These are phyloP conservation scores for Chrysosporium queenslandicum DNA, from an alignment of 2,329 filamentous ascomycete species.

Conservation along the genomic window DNA sequence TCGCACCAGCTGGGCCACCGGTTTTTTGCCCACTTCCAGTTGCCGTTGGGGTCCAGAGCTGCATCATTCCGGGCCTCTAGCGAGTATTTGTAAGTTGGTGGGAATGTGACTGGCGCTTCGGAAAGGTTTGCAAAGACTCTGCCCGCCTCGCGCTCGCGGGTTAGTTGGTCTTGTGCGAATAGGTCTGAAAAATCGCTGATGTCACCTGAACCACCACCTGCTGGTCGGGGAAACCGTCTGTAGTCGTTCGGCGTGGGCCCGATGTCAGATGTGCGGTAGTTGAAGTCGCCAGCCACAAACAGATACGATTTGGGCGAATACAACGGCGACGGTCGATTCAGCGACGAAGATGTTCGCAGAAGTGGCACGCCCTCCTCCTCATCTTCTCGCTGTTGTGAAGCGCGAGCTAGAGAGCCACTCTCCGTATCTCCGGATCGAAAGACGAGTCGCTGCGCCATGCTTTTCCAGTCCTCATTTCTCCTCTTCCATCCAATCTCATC, in stretches of 20 bases:
- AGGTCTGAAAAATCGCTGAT: conserved; percentile 58
- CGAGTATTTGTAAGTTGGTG: conserved; percentile 88
- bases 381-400: conserved; percentile 10
- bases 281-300: conserved; percentile 84
- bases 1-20: conserved; percentile 93
- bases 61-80: conserved; percentile 35
- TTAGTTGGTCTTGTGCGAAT: conserved; percentile 68
- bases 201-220: conserved; percentile 37
- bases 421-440: conserved; percentile 45
- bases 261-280: conserved; percentile 73
- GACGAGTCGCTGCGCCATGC: conserved; percentile 67
- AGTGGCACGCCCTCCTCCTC: conserved; percentile 30
- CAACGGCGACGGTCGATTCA: conserved; percentile 39
- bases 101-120: conserved; percentile 67
- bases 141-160: conserved; percentile 56
- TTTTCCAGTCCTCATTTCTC: conserved; percentile 81
- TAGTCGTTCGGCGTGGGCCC: conserved; percentile 52
- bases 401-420: conserved; percentile 2
- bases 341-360: conserved; percentile 19
- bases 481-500: conserved; percentile 68
- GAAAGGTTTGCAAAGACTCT: conserved; percentile 66
- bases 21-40: conserved; percentile 67
- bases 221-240: conserved; percentile 52
- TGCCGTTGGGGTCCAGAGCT: conserved; percentile 28
- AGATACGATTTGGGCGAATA: conserved; percentile 67